These are phyloP conservation scores for Agroathelia rolfsii DNA, from an alignment of 1,284 basidiomycete genomes.

Conservation along the genomic window DNA sequence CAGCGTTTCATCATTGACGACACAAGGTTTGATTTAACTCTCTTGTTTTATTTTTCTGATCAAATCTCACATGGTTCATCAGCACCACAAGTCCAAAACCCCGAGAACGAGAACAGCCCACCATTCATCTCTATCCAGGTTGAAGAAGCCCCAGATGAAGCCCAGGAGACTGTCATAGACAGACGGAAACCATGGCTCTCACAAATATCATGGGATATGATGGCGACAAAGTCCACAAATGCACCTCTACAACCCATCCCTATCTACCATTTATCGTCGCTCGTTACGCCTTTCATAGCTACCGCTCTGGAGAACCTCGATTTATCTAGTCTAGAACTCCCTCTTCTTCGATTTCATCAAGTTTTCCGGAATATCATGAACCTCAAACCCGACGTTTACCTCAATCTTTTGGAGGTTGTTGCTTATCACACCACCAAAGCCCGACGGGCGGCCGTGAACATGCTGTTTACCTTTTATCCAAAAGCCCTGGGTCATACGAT, in stretches of 20 bases:
- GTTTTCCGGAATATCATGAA: constrained; percentile 49
- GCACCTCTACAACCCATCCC: constrained; percentile 45
- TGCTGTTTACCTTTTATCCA: constrained; percentile 59
- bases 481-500: constrained; percentile 55
- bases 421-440: constrained; percentile 52
- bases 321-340: constrained; percentile 21
- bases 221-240: constrained; percentile 36
- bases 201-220: constrained; percentile 13
- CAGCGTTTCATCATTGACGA: no score
- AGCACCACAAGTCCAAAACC: constrained; percentile 1
- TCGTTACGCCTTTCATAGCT: constrained; percentile 49
- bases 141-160: constrained; percentile 37
- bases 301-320: constrained; percentile 49
- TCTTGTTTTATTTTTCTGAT: no score
- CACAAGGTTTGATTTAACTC: no score
- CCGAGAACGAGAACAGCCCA: constrained; percentile 13
- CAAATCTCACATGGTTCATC: constrained; percentile 1
- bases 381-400: constrained; percentile 56
- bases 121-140: constrained; percentile 53
- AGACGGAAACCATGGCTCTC: constrained; percentile 23
- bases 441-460: constrained; percentile 42
- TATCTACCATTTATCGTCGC: constrained; percentile 49
- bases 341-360: constrained; percentile 36
- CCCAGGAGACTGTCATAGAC: constrained; percentile 1
- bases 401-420: constrained; percentile 60